These are phyloP conservation scores for Paramecium octaurelia DNA, from an alignment of 73 alveolate species.

Conservation along the genomic window DNA sequence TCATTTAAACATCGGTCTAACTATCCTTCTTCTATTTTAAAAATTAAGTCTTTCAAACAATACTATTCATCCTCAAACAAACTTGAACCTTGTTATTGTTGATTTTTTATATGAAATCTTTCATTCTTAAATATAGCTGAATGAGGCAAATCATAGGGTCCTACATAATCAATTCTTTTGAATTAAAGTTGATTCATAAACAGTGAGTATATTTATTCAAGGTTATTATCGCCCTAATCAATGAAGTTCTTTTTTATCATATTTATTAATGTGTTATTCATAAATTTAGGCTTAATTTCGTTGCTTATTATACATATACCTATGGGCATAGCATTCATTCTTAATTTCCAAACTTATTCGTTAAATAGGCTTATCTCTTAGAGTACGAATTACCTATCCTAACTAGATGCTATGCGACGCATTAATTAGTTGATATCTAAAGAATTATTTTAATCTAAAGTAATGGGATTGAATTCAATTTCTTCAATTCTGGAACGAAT, in stretches of 20 bases:
- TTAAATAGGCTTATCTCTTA: neutral
- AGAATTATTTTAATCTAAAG: neutral
- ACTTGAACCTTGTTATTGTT: neutral
- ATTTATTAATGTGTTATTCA: conserved; percentile 24
- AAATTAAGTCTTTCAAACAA: neutral
- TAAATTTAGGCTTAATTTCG: neutral
- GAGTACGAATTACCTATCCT: neutral
- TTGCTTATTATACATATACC: neutral
- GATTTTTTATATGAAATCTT: neutral
- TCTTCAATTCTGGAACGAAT: neutral
- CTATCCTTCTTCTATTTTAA: neutral
- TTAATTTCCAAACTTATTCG: neutral
- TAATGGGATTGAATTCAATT: neutral
- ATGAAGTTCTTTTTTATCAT: neutral
- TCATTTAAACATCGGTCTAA: neutral
- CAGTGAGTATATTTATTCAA: neutral
- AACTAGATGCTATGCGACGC: neutral
- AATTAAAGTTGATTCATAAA: neutral
- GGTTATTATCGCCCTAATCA: neutral
- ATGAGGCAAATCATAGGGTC: neutral
- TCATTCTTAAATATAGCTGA: conserved; percentile 5
- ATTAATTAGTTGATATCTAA: neutral
- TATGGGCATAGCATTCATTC: conserved; percentile 43
- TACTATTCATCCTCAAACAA: neutral
- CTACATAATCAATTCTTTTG: conserved; percentile 11